These are phyloP conservation scores for Vigna nakashimae DNA, from an alignment of 306 rosid species.

Conservation along the genomic window DNA sequence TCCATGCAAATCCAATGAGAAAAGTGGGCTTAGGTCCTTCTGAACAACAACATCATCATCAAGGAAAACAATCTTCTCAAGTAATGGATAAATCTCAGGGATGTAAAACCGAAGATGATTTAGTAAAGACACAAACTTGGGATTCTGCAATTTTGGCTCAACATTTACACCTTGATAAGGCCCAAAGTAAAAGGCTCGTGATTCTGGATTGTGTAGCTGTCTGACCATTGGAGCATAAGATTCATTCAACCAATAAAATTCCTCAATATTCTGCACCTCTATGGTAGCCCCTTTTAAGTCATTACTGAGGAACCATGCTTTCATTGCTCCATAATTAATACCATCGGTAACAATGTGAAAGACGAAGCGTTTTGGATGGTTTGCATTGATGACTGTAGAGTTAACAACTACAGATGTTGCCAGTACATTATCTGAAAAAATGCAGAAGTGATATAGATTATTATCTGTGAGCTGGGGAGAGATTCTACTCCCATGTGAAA, in stretches of 20 bases:
- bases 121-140: conserved; percentile 67
- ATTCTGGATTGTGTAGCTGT: conserved; percentile 65
- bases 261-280: conserved; percentile 81
- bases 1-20: conserved; percentile 85
- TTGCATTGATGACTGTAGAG: conserved; percentile 78
- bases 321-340: conserved; percentile 76
- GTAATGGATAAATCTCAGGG: conserved; percentile 90
- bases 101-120: conserved; percentile 93
- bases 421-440: conserved; percentile 87
- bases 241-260: conserved; percentile 78
- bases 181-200: conserved; percentile 65
- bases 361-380: conserved; percentile 78
- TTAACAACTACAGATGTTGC: conserved; percentile 85
- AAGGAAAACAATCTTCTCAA: conserved; percentile 91
- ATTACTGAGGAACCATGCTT: conserved; percentile 80
- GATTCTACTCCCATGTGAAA: conserved; percentile 62
- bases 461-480: conserved; percentile 75
- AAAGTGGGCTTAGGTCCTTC: conserved; percentile 87
- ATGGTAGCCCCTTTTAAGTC: conserved; percentile 80
- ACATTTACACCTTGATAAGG: conserved; percentile 58
- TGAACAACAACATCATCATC: conserved; percentile 93
- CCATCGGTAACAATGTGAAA: conserved; percentile 85
- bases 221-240: conserved; percentile 73
- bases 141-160: conserved; percentile 68
- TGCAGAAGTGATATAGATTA: conserved; percentile 87